These are phyloP conservation scores for Fusarium algeriense DNA, from an alignment of 2,329 filamentous ascomycete genomes.

Conservation along the genomic window DNA sequence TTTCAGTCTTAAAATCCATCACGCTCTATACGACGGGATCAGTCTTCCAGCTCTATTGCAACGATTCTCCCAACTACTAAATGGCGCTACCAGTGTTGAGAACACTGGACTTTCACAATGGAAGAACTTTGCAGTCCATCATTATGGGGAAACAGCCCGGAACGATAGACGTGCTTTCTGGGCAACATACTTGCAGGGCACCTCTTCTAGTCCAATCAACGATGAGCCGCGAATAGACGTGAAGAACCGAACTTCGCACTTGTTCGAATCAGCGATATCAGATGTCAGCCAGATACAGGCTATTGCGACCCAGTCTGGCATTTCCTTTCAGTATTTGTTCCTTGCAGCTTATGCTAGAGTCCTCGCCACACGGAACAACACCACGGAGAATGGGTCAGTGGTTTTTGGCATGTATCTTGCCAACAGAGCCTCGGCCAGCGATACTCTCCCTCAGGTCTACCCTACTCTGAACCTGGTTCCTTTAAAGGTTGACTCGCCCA, in stretches of 20 bases:
- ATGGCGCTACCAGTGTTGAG: not conserved
- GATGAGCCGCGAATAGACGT: not conserved
- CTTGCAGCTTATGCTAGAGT: constrained; percentile 76
- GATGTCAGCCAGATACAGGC: constrained; percentile 50
- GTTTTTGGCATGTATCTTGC: constrained; percentile 86
- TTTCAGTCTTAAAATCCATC: constrained; percentile 76
- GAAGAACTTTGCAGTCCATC: constrained; percentile 40
- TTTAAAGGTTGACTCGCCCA: constrained; percentile 64
- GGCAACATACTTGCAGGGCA: constrained; percentile 54
- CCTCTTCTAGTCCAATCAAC: not conserved
- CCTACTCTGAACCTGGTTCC: constrained; percentile 87
- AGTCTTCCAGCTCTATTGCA: constrained; percentile 76
- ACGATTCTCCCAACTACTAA: constrained; percentile 36
- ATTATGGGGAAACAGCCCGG: constrained; percentile 3
- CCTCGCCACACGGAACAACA: constrained; percentile 52
- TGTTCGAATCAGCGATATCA: constrained; percentile 62
- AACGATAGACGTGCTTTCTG: constrained; percentile 55
- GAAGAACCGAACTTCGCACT: constrained; percentile 47
- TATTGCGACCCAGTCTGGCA: constrained; percentile 62
- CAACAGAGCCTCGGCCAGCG: constrained; percentile 71
- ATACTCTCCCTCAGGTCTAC: constrained; percentile 62
- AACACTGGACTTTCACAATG: constrained; percentile 43
- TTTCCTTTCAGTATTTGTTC: constrained; percentile 80
- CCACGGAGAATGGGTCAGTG: constrained; percentile 49
- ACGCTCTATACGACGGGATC: constrained; percentile 89